These are phyloP conservation scores for Emergomyces pasteurianus DNA, from an alignment of 2,329 filamentous ascomycete species.

Conservation along the genomic window DNA sequence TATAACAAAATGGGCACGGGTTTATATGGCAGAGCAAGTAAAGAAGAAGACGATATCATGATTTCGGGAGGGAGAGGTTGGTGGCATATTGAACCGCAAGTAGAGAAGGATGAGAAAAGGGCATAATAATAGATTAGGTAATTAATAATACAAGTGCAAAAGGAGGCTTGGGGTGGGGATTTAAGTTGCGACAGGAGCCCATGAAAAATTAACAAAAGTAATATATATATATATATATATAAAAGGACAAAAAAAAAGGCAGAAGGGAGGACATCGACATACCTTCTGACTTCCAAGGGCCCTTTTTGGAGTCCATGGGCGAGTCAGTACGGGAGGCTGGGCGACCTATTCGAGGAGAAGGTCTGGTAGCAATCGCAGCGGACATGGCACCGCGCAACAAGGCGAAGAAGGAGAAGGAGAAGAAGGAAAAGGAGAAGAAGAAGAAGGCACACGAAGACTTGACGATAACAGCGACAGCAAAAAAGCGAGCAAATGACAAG, in stretches of 20 bases:
- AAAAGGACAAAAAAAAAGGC: background rate
- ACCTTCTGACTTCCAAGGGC: slow-evolving; percentile 29
- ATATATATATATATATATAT: too few relatives aligned
- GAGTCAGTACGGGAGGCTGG: slow-evolving; percentile 24
- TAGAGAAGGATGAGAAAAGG: background rate
- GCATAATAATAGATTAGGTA: too few relatives aligned
- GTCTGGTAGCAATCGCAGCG: slow-evolving; percentile 27
- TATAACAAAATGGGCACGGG: background rate
- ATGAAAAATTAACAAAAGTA: background rate
- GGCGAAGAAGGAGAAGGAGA: slow-evolving; percentile 13
- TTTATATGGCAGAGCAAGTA: background rate
- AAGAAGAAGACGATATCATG: background rate
- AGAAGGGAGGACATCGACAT: slow-evolving; percentile 10
- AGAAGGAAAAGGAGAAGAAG: slow-evolving; percentile 22
- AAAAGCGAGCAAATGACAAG: too few relatives aligned
- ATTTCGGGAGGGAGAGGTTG: background rate
- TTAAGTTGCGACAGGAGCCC: background rate
- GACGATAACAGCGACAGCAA: background rate
- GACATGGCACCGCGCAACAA: slow-evolving; percentile 22
- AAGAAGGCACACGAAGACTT: background rate
- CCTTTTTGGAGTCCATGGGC: slow-evolving; percentile 34
- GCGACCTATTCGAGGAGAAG: slow-evolving; percentile 20
- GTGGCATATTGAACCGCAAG: background rate
- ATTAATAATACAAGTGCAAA: too few relatives aligned
- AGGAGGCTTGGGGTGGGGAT: too few relatives aligned